Evolutionary conservation across 306 rosid genomes (phyloP).

Genomic region (Sechiopsis laciniata): DNA sequence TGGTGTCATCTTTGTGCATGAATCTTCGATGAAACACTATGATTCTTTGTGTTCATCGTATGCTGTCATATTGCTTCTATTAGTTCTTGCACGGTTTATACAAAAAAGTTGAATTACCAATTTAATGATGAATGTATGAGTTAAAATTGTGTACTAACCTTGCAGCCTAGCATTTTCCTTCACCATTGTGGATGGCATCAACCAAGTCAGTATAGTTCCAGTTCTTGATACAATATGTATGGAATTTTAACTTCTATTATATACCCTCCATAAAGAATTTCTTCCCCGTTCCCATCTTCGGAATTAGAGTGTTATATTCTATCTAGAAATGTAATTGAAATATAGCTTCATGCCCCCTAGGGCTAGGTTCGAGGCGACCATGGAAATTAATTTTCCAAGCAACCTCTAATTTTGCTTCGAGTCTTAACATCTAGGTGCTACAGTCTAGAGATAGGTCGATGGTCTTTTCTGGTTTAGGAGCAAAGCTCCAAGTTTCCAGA

Average conservation of each 20-base stretch:
- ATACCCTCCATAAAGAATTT: too few species aligned
- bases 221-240: slow-evolving; percentile 79
- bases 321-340: background rate
- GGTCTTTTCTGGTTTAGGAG: too few species aligned
- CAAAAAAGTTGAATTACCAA: background rate
- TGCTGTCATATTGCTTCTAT: slow-evolving; percentile 53
- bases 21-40: slow-evolving; percentile 62
- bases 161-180: slow-evolving; percentile 89
- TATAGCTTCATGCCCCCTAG: too few species aligned
- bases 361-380: too few species aligned
- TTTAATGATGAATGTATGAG: background rate
- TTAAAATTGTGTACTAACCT: slow-evolving; percentile 39
- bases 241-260: slow-evolving; percentile 23
- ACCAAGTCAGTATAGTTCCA: slow-evolving; percentile 77
- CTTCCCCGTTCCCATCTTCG: background rate
- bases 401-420: too few species aligned
- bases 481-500: too few species aligned
- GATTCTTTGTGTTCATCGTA: slow-evolving; percentile 50
- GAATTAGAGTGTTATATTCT: background rate
- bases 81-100: slow-evolving; percentile 65
- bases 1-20: slow-evolving; percentile 77
- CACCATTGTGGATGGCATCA: slow-evolving; percentile 72
- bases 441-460: too few species aligned
- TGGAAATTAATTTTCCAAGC: too few species aligned
- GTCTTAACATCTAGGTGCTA: too few species aligned